Percentiles rank a stretch among this genome's conserved stretches.
Evolutionary conservation across 176 grass and related monocot genomes (phyloP).

Genomic region (Thalia dealbata): DNA sequence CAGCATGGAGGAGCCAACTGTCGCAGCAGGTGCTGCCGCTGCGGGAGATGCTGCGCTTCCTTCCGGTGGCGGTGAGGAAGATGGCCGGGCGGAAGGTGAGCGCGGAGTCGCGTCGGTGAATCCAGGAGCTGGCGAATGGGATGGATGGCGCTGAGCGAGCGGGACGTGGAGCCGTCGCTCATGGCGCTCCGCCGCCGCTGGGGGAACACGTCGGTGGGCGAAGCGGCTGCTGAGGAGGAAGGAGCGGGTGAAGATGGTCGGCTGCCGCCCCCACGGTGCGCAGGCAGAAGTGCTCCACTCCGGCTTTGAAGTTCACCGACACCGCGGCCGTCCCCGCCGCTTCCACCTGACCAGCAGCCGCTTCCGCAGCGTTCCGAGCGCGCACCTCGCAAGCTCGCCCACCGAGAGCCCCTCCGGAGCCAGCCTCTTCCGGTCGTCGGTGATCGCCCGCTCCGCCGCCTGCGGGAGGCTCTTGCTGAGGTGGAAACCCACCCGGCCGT

Average conservation of each 20-base stretch:
- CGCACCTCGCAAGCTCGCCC: conserved; percentile 35
- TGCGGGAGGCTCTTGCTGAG: conserved; percentile 57
- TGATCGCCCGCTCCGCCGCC: conserved; percentile 46
- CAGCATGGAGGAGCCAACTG: conserved; percentile 38
- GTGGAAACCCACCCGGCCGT: conserved; percentile 44
- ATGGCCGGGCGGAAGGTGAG: background rate
- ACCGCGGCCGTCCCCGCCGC: background rate
- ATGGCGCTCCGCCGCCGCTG: conserved; percentile 71
- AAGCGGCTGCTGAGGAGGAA: conserved; percentile 36
- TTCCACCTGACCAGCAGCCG: background rate
- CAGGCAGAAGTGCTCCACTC: conserved; percentile 64
- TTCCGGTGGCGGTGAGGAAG: background rate
- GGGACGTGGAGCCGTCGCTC: conserved; percentile 45
- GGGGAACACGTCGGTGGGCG: conserved; percentile 60
- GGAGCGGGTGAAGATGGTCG: conserved; percentile 54
- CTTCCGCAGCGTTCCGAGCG: conserved; percentile 2
- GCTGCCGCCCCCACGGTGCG: conserved; percentile 55
- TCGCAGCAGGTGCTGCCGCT: conserved; percentile 33
- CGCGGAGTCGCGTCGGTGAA: background rate
- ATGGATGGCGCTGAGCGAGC: conserved; percentile 34
- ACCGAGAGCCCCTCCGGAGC: conserved; percentile 40
- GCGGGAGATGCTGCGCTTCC: conserved; percentile 1
- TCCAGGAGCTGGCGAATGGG: conserved; percentile 39
- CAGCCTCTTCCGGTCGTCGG: conserved; percentile 33
- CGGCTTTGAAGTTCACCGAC: conserved; percentile 39